Percentiles rank a stretch among this genome's conserved stretches.
Evolutionary conservation across 176 grass and related monocot species (phyloP).

Genomic region (sorghum (Sorghum bicolor)): DNA sequence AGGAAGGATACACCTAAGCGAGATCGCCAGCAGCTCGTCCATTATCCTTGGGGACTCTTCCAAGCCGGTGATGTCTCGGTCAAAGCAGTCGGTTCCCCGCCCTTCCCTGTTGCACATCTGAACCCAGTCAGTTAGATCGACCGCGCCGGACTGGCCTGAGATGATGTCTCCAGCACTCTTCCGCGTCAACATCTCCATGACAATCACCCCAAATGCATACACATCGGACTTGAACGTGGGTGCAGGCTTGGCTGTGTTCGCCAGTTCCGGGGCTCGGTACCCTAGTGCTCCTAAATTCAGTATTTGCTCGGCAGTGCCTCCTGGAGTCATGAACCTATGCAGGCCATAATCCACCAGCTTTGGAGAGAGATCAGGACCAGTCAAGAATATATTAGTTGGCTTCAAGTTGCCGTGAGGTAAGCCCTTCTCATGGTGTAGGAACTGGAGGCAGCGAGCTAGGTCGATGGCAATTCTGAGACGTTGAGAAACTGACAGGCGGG

Average conservation of each 20-base stretch:
- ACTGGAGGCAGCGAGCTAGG: conserved; percentile 66
- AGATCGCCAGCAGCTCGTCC: conserved; percentile 81
- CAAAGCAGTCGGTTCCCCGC: conserved; percentile 89
- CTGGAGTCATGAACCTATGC: conserved; percentile 76
- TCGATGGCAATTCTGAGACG: conserved; percentile 78
- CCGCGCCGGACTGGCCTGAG: conserved; percentile 79
- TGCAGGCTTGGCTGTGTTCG: conserved; percentile 50
- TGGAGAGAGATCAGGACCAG: conserved; percentile 78
- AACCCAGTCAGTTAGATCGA: conserved; percentile 98
- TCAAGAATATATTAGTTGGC: conserved; percentile 93
- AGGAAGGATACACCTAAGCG: conserved; percentile 85
- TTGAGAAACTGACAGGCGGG: conserved; percentile 70
- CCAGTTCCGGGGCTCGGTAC: conserved; percentile 77
- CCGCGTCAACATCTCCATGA: conserved; percentile 87
- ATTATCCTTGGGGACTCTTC: conserved; percentile 83
- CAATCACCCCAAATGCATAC: conserved; percentile 82
- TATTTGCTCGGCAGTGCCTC: conserved; percentile 74
- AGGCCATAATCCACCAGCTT: conserved; percentile 81
- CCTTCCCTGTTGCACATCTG: conserved; percentile 97
- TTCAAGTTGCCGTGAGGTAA: conserved; percentile 88
- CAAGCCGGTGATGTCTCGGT: conserved; percentile 87
- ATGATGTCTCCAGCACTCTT: conserved; percentile 96
- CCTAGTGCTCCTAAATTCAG: conserved; percentile 85
- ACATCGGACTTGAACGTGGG: conserved; percentile 79
- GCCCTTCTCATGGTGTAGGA: conserved; percentile 81